Evolutionary conservation across 495 filamentous ascomycete species (phyloP).

Genomic region (Hypoxylon intermedium): DNA sequence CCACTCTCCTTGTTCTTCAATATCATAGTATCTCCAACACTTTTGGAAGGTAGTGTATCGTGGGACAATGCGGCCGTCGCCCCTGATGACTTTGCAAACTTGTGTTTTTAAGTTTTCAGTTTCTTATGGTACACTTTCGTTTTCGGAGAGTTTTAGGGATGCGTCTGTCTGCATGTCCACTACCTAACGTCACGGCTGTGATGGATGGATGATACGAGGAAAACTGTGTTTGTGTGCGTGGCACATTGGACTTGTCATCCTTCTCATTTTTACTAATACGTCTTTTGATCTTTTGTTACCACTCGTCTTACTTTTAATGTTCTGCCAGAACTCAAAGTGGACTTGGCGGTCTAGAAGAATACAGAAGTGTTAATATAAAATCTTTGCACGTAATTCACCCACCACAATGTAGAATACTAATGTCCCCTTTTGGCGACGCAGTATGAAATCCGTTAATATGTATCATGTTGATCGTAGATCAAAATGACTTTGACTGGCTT

Average conservation of each 20-base stretch:
- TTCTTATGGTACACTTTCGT: conserved; percentile 23
- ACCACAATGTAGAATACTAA: too few relatives aligned
- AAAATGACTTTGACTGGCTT: not conserved
- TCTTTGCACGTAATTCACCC: conserved; percentile 8
- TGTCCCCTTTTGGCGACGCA: too few relatives aligned
- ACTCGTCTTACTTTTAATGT: not conserved
- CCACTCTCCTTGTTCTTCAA: conserved; percentile 2
- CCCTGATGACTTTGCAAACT: not conserved
- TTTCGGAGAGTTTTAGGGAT: conserved; percentile 30
- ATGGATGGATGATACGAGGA: conserved; percentile 29
- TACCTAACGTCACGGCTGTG: conserved; percentile 29
- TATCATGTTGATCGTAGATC: too few relatives aligned
- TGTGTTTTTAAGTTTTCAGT: conserved; percentile 15
- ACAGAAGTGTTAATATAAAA: conserved; percentile 38
- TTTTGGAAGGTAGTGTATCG: too few relatives aligned
- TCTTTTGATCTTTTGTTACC: conserved; percentile 29
- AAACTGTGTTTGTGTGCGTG: conserved; percentile 22
- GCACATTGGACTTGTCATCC: conserved; percentile 19
- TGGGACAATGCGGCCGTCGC: not conserved
- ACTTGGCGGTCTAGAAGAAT: conserved; percentile 34
- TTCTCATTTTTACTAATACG: conserved; percentile 38
- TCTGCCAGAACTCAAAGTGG: conserved; percentile 11
- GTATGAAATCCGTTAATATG: not conserved
- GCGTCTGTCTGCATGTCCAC: conserved; percentile 37
- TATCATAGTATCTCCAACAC: conserved; percentile 12